Evolutionary conservation across 2,329 filamentous ascomycete genomes (phyloP).

Genomic region (Sporothrix mexicana): DNA sequence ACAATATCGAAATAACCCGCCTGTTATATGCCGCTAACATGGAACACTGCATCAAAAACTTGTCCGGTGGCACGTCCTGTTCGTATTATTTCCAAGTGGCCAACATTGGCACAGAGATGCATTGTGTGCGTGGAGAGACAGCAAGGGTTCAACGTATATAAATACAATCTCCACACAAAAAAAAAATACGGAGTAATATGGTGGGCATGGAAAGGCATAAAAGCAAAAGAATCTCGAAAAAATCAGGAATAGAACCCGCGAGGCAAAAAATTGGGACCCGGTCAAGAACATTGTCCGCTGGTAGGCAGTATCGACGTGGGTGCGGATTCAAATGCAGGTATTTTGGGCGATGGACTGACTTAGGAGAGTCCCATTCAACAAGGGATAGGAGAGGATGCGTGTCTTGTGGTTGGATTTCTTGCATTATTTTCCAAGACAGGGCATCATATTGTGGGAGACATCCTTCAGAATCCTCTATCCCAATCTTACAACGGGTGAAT

Average conservation of each 20-base stretch:
- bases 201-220: not conserved
- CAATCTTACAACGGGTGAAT: not conserved
- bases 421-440: not conserved
- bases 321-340: not conserved
- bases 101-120: not conserved
- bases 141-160: not conserved
- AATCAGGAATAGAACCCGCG: slow-evolving; percentile 23
- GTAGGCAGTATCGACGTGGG: not conserved
- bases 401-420: not conserved
- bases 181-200: not conserved
- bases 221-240: not conserved
- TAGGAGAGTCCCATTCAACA: not conserved
- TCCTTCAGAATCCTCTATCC: not conserved
- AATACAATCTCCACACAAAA: not conserved
- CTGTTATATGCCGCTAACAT: not conserved
- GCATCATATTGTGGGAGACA: not conserved
- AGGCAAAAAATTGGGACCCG: not conserved
- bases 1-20: not conserved
- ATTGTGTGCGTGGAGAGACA: not conserved
- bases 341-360: not conserved
- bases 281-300: not conserved
- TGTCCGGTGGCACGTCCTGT: not conserved
- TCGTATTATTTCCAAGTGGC: not conserved
- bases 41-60: slow-evolving; percentile 4
- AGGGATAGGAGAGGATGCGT: not conserved